Base-by-base conservation (phyloP, 2,329 filamentous ascomycete species). In the Pseudogymnoascus sp. region DNA sequence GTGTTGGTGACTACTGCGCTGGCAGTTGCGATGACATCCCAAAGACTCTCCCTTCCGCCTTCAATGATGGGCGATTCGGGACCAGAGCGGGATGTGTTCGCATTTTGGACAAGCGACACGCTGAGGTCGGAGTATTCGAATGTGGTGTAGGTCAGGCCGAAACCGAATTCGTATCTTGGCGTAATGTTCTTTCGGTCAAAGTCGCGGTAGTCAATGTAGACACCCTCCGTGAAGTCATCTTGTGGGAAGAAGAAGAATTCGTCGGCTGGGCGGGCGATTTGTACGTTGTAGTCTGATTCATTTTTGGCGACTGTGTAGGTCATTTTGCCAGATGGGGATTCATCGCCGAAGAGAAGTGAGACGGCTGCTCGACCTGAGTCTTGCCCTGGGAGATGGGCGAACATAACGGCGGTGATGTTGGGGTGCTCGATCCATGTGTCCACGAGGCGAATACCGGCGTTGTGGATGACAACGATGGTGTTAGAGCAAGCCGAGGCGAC, bases 401-500 rank as follows among this genome's bases (percentile, higher is more conserved):
- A 86, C 2, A 87, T 69, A 36, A 88, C 81, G 10, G 83, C 85
- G 5, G 82, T 86, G 47, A 89, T 80, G 68, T 88, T 88, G 5
- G 78, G 75, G 64, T 88, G 80, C 18, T 87, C 81, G 64, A 84
- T 76, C 73, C 83, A 88, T 0, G 76, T 74, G 65, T 87, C 84
- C 0, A 88, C 81, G 0, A 86, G 73, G 1, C 85, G 76, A 5
- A 81, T 76, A 0, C 86, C 86, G 0, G 84, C 84, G 62, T 85
- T 86, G 73, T 89, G 85, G 10, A 88, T 77, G 1, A 87, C 76
- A 0, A 88, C 86, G 21, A 88, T 78, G 1, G 85, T 88, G 66
- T 84, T 86, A 67, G 77, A 79, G 73, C 85, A 87, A 10, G 77
- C 75, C 4, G 76, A 73, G 0, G 86, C 85, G 0, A 89, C 84